Evolutionary conservation across 345 rosid species (phyloP), one percentile per base, ranked within the genome.

Genomic region (Alliaria petiolata): DNA sequence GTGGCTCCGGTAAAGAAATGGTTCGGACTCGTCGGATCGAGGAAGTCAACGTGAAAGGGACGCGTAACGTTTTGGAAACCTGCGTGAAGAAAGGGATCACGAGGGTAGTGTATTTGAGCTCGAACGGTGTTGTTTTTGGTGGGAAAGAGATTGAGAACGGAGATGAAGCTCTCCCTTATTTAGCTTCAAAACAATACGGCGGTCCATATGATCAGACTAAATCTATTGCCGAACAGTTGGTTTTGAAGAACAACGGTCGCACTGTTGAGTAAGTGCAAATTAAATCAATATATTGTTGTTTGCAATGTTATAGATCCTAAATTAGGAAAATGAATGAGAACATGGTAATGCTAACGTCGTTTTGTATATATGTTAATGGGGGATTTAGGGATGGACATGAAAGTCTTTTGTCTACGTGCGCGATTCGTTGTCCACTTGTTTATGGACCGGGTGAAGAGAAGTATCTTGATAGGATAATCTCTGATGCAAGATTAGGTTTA

Each of bases 1-100:
- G 97, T 70, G 81, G 88, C 84, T 86, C 90, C 0, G 96, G 98
- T 66, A 92, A 92, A 58, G 93, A 89, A 74, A 85, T 92, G 96
- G 69, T 89, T 52, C 86, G 71, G 81, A 74, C 83, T 22, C 83
- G 85, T 42, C 85, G 87, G 11, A 89, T 87, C 4, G 92, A 89
- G 75, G 82, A 81, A 78, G 89, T 89, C 44, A 91, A 91, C 59
- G 85, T 91, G 20, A 79, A 79, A 54, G 97, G 97, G 36, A 87
- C 96, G 17, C 87, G 84, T 62, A 85, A 80, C 71, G 82, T 89
- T 35, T 65, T 91, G 69, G 96, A 91, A 52, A 80, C 86, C n/a
- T 91, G 97, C 65, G 55, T 85, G 6, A 80, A 82, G 69, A 67
- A 75, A 65, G 89, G 87, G 69, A 82, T 91, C 75, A 65, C 61